Conservation (phyloP, 768 basidiomycete species). For the Clavaria fumosa region DNA sequence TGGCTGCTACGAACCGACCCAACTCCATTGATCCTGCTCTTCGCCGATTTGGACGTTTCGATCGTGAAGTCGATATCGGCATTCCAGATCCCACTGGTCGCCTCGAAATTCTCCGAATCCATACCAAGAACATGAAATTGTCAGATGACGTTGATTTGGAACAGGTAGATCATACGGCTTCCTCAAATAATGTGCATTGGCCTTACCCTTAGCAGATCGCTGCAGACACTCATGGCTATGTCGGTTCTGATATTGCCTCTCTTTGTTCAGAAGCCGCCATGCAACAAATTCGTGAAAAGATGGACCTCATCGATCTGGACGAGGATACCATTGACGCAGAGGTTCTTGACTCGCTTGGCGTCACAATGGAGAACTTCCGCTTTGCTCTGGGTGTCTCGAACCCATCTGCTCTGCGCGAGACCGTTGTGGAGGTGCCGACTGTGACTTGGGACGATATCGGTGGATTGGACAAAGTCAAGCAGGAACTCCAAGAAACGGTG, state of each 20-base stretch:
- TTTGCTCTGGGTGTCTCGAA: slow-evolving; percentile 96
- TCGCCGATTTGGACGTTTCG: slow-evolving; percentile 97
- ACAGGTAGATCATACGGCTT: slow-evolving; percentile 37
- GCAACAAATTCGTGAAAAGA: slow-evolving; percentile 99
- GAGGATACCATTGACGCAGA: slow-evolving; percentile 99
- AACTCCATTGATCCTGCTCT: slow-evolving; percentile 99
- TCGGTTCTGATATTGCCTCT: slow-evolving; percentile 94
- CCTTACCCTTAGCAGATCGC: slow-evolving; percentile 51
- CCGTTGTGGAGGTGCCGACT: slow-evolving; percentile 96
- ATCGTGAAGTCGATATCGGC: slow-evolving; percentile 98
- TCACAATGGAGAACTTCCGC: slow-evolving; percentile 99
- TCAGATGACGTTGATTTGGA: slow-evolving; percentile 94
- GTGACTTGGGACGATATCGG: slow-evolving; percentile 99
- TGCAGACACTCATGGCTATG: slow-evolving; percentile 98
- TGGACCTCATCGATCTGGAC: slow-evolving; percentile 92
- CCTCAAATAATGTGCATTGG: slow-evolving; percentile 9
- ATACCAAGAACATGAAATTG: slow-evolving; percentile 99
- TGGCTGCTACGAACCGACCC: slow-evolving; percentile 98
- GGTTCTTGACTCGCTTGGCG: slow-evolving; percentile 95
- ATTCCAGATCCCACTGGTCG: slow-evolving; percentile 99
- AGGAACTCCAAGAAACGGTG: slow-evolving; percentile 96
- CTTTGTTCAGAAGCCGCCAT: slow-evolving; percentile 98
- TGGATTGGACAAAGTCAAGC: slow-evolving; percentile 99
- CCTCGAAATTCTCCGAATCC: slow-evolving; percentile 95
- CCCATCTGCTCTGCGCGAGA: slow-evolving; percentile 97